These are phyloP conservation scores for Candolleomyces eurysporus DNA, from an alignment of 768 basidiomycete genomes.

Conservation along the genomic window DNA sequence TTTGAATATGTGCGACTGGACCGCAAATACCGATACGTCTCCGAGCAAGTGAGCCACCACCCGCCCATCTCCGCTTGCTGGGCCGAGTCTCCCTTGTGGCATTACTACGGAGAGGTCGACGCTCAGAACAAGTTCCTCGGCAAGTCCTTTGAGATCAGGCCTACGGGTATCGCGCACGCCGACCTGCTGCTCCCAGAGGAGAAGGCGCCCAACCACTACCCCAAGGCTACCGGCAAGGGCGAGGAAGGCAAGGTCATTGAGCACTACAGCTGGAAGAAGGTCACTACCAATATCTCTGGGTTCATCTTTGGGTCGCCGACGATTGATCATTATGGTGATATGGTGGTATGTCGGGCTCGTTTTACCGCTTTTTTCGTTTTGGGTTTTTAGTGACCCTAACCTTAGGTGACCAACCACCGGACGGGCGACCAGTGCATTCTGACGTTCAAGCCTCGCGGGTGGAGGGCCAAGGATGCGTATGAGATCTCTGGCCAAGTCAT, in stretches of 20 bases:
- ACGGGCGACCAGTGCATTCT: conserved; percentile 85
- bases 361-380: not conserved
- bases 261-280: conserved; percentile 96
- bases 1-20: conserved; percentile 91
- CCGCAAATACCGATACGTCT: conserved; percentile 87
- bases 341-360: conserved; percentile 60
- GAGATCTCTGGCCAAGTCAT: conserved; percentile 88
- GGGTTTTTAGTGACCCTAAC: not conserved
- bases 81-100: conserved; percentile 87
- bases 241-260: conserved; percentile 65
- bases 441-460: conserved; percentile 95
- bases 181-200: conserved; percentile 75
- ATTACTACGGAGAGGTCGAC: conserved; percentile 93
- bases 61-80: conserved; percentile 96
- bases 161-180: conserved; percentile 91
- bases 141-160: conserved; percentile 93
- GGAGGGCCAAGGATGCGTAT: conserved; percentile 88
- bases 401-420: conserved; percentile 81
- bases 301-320: conserved; percentile 89
- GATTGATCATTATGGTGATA: conserved; percentile 93
- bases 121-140: conserved; percentile 97
- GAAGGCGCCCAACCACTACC: conserved; percentile 55
- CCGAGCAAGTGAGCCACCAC: conserved; percentile 97
- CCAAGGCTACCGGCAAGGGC: conserved; percentile 44
- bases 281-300: conserved; percentile 86